A percentile compares a stretch with the other conserved stretches of the same genome.
phyloP scores from a whole-genome alignment of 805 yeast genomes.

The Nakazawaea sp. region DNA sequence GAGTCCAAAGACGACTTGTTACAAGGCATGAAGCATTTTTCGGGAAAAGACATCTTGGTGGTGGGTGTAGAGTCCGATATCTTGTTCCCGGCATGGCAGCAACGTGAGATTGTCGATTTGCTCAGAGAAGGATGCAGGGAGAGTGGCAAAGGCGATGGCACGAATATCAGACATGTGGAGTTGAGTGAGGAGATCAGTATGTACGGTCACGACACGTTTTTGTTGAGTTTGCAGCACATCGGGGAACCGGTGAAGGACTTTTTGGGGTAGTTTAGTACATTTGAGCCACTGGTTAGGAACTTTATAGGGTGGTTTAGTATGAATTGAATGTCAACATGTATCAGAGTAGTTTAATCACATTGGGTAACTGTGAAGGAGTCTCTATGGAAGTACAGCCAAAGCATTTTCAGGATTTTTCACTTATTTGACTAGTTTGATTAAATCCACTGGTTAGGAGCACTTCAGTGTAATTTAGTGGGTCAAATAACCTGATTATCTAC shows the following conservation, averaged over 20 bases:
- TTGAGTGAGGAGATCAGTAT: constrained; percentile 69
- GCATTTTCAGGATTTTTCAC: too few species aligned
- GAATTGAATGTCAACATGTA: too few species aligned
- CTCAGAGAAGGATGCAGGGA: constrained; percentile 30
- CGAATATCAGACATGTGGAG: constrained; percentile 57
- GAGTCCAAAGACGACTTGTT: constrained; percentile 56
- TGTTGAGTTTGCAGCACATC: constrained; percentile 70
- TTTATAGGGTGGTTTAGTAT: too few species aligned
- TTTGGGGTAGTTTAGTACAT: constrained; percentile 29
- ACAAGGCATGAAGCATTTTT: constrained; percentile 56
- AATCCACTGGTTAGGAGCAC: too few species aligned
- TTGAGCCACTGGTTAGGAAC: too few species aligned
- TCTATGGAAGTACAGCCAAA: too few species aligned
- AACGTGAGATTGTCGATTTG: constrained; percentile 66
- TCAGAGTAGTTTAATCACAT: too few species aligned
- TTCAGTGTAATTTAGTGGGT: too few species aligned
- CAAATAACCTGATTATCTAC: too few species aligned
- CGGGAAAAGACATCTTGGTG: constrained; percentile 62
- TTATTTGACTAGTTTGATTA: too few species aligned
- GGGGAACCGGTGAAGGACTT: constrained; percentile 72
- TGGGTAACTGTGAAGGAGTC: too few species aligned
- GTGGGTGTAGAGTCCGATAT: constrained; percentile 93
- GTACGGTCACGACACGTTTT: constrained; percentile 89
- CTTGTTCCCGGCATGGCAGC: constrained; percentile 93
- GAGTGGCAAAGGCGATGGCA: constrained; percentile 24